These are phyloP conservation scores for Nephelium lappaceum DNA, from an alignment of 345 rosid species.

Conservation along the genomic window DNA sequence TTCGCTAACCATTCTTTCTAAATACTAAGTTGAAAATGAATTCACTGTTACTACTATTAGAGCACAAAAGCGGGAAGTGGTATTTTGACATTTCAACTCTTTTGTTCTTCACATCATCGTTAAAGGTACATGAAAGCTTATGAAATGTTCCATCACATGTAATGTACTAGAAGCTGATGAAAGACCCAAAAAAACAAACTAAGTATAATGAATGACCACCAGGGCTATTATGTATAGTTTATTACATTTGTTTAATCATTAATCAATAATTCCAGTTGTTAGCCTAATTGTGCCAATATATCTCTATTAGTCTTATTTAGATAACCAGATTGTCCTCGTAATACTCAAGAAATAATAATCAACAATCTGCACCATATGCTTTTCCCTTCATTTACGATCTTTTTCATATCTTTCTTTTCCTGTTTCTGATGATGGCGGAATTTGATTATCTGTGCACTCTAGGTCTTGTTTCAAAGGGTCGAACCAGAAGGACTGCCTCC, in stretches of 20 bases:
- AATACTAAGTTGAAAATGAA: background rate
- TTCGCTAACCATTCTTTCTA: background rate
- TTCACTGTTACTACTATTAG: background rate
- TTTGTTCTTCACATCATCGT: background rate
- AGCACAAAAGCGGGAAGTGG: background rate
- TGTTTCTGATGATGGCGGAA: constrained; percentile 20
- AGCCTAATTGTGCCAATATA: background rate
- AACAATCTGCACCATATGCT: constrained; percentile 13
- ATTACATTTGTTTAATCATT: background rate
- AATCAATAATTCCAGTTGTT: background rate
- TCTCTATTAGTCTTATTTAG: background rate
- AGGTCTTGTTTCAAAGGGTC: constrained; percentile 61
- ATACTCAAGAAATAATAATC: background rate
- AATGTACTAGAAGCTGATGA: background rate
- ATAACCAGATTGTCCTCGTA: background rate
- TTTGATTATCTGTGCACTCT: constrained; percentile 40
- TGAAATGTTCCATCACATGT: background rate
- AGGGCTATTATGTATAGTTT: background rate
- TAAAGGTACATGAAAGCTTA: background rate
- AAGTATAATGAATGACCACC: background rate
- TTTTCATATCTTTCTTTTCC: background rate
- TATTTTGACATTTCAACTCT: background rate
- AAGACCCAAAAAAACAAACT: background rate
- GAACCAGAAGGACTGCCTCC: constrained; percentile 75
- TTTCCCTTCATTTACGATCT: background rate